Base-by-base conservation (phyloP, 139 green algal genomes). In the Tetradesmus lagerheimii region DNA sequence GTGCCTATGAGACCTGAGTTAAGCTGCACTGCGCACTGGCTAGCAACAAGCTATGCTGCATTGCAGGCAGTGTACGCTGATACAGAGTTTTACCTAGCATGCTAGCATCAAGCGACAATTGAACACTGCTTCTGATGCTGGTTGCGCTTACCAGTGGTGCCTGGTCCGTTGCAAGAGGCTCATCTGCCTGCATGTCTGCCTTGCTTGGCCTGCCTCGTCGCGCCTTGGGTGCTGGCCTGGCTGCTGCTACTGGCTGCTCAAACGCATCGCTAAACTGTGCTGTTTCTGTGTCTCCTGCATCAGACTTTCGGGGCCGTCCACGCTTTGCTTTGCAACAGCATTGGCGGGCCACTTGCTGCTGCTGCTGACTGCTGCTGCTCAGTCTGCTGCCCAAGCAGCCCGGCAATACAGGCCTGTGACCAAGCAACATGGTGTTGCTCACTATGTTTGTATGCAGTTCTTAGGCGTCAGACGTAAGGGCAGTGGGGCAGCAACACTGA, bases 261-360 rank as follows among this genome's bases (percentile, higher is more conserved):
- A 41, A 85, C 79, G 67, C 41, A 16, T 64, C 79, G 39, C 23
- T 67, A 43, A 67, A 47, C 29, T 50, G n/a, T n/a, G 45, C 34
- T 74, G 64, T 53, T 27, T 50, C 15, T 41, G n/a, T 8, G 45
- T 86, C 80, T 14, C 16, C 12, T 4, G n/a, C 15, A 12, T 75
- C 80, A 18, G 45, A 23, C 66, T 86, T 86, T 6, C 80, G 80
- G 2, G 80, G 80, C n/a, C 80, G 53, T 35, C 80, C 80, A 71
- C 80, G 45, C 34, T 86, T 86, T 27, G 80, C 80, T 43, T 47
- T 86, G 34, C 80, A 86, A 35, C 3, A 45, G 45, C 80, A 86
- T 5, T 86, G 45, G 29, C 80, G 64, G 45, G 15, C 18, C 12
- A 75, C 80, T n/a, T 71, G 80, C 45, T 86, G 80, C 57, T 71